Conservation (phyloP, 805 yeast genomes). For the Zygosaccharomyces lentus region DNA sequence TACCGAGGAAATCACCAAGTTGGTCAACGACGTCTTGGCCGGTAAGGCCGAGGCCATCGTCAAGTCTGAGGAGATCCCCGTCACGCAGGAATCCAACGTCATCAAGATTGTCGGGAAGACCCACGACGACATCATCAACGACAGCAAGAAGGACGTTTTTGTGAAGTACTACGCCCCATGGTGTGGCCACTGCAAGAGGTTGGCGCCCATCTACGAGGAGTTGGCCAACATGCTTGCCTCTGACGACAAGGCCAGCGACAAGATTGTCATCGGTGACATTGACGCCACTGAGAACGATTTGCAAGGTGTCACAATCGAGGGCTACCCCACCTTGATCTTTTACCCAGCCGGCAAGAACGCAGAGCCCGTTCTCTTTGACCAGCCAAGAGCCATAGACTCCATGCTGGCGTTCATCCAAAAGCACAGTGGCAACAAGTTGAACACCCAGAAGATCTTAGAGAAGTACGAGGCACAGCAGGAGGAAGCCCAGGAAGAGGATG, state of each 20-base stretch:
- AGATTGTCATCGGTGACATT: slow-evolving; percentile 75
- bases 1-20: slow-evolving; percentile 51
- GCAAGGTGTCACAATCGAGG: slow-evolving; percentile 63
- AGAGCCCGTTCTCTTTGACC: slow-evolving; percentile 60
- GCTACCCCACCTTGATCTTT: slow-evolving; percentile 88
- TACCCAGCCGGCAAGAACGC: slow-evolving; percentile 82
- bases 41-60: slow-evolving; percentile 69
- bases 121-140: slow-evolving; percentile 63
- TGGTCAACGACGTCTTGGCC: slow-evolving; percentile 56
- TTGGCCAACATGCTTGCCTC: slow-evolving; percentile 64
- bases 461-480: slow-evolving; percentile 20
- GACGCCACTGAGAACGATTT: slow-evolving; percentile 92
- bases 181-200: slow-evolving; percentile 94
- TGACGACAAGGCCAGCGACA: slow-evolving; percentile 44
- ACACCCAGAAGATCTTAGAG: slow-evolving; percentile 42
- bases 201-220: slow-evolving; percentile 86
- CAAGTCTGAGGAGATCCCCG: slow-evolving; percentile 86
- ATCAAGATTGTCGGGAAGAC: slow-evolving; percentile 77
- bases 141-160: slow-evolving; percentile 59
- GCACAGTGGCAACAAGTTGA: slow-evolving; percentile 59
- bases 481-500: slow-evolving; percentile 18
- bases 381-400: slow-evolving; percentile 68
- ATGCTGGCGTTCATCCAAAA: slow-evolving; percentile 68
- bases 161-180: slow-evolving; percentile 96
- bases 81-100: slow-evolving; percentile 69